Conservation (phyloP, 352 stramenopile genomes). For the Globisporangium ultimum region DNA sequence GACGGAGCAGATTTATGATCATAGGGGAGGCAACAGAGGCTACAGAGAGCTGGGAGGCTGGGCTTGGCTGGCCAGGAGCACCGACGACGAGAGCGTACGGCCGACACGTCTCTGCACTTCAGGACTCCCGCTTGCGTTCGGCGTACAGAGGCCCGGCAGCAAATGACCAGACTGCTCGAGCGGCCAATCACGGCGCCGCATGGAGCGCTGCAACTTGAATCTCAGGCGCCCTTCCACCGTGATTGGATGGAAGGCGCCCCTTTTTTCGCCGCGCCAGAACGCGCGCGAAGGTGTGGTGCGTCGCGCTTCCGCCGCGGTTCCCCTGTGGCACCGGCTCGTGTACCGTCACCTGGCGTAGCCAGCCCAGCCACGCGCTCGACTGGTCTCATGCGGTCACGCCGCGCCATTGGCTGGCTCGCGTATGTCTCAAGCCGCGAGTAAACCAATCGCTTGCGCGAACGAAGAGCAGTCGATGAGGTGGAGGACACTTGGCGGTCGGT, state of each 20-base stretch:
- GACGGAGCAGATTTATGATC: constrained; percentile 1
- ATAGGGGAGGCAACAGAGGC: neutral
- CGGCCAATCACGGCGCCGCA: constrained; percentile 3
- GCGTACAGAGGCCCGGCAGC: too few species aligned
- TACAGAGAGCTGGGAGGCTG: neutral
- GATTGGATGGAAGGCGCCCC: constrained; percentile 8
- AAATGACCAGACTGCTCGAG: neutral
- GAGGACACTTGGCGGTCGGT: neutral
- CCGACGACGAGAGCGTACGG: neutral
- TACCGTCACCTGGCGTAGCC: constrained; percentile 6
- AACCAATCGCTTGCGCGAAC: constrained; percentile 7
- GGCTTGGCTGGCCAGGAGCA: neutral
- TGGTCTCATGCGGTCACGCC: constrained; percentile 5
- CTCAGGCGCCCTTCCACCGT: neutral
- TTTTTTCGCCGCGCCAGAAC: neutral
- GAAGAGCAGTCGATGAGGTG: neutral
- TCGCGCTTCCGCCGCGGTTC: constrained; percentile 5
- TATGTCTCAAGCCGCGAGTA: constrained; percentile 10
- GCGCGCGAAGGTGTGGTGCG: constrained; percentile 1
- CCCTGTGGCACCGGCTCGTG: constrained; percentile 4
- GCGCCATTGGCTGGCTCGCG: neutral
- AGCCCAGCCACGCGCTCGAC: neutral
- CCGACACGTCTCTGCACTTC: constrained; percentile 1
- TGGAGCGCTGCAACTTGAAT: constrained; percentile 6
- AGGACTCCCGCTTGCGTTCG: neutral